Conservation (phyloP, 73 alveolate species). For the Tetrahymena thermophila region DNA sequence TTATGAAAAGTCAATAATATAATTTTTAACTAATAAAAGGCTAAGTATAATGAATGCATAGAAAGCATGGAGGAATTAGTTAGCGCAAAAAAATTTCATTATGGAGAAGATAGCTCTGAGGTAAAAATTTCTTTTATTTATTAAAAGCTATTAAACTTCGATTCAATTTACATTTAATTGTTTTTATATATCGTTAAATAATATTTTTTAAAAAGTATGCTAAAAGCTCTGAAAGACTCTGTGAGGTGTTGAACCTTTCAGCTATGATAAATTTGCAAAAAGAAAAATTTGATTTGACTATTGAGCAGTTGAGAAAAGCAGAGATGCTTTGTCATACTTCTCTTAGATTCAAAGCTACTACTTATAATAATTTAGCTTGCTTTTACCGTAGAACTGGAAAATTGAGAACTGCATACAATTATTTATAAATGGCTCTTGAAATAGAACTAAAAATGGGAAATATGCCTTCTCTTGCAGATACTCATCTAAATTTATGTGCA, state of each 20-base stretch:
- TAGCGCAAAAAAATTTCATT: not conserved
- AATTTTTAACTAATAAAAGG: not conserved
- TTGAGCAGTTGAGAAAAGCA: constrained; percentile 75
- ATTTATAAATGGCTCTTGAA: constrained; percentile 64
- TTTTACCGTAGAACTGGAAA: constrained; percentile 72
- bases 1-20: not conserved
- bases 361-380: constrained; percentile 80
- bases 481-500: constrained; percentile 83
- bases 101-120: not conserved
- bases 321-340: constrained; percentile 59
- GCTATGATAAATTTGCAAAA: constrained; percentile 75
- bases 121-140: not conserved
- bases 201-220: constrained; percentile 37
- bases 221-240: constrained; percentile 49
- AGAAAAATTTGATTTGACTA: constrained; percentile 74
- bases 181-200: not conserved
- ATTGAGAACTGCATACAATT: constrained; percentile 61
- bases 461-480: constrained; percentile 56
- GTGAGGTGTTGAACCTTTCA: constrained; percentile 72
- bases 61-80: not conserved
- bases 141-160: too few relatives aligned
- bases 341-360: constrained; percentile 62
- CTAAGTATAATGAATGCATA: not conserved
- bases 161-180: too few relatives aligned
- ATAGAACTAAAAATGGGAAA: constrained; percentile 40